A percentile compares a stretch with the other conserved stretches of the same genome.
Conservation (phyloP, 2,329 filamentous ascomycete species). For the Hypoxylon sp. region DNA sequence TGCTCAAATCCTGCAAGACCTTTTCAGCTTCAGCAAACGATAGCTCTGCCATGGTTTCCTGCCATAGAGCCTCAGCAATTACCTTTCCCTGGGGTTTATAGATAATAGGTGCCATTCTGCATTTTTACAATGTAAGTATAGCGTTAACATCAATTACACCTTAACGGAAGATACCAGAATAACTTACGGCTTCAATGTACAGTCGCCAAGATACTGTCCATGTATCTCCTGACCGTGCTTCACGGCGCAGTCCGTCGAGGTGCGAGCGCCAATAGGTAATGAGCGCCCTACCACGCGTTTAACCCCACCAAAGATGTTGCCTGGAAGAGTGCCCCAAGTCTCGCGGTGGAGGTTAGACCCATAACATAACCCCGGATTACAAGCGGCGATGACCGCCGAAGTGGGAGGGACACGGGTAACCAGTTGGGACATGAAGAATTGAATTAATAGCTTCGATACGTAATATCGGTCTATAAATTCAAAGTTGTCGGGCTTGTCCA, state of each 20-base stretch:
- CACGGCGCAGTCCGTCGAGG: background rate
- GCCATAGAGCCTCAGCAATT: background rate
- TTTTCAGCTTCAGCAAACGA: background rate
- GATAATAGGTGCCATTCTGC: background rate
- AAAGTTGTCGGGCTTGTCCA: slow-evolving; percentile 17
- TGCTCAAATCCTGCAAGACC: background rate
- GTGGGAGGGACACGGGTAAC: slow-evolving; percentile 40
- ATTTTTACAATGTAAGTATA: background rate
- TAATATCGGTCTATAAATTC: slow-evolving; percentile 30
- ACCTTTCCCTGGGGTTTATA: background rate
- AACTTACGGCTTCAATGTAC: slow-evolving; percentile 15
- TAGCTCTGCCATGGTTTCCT: background rate
- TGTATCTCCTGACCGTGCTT: slow-evolving; percentile 14
- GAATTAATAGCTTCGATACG: slow-evolving; percentile 45
- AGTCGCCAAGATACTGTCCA: slow-evolving; percentile 11
- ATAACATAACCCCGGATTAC: slow-evolving; percentile 19
- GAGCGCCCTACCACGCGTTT: slow-evolving; percentile 6
- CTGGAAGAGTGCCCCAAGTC: slow-evolving; percentile 2
- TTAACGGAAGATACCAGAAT: background rate
- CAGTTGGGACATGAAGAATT: slow-evolving; percentile 50
- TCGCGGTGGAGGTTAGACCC: slow-evolving; percentile 4
- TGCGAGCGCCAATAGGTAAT: background rate
- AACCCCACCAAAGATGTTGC: slow-evolving; percentile 6
- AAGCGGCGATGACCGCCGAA: background rate
- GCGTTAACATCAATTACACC: background rate